These are phyloP conservation scores for Lasiosphaeria miniovina DNA, from an alignment of 495 filamentous ascomycete genomes.

Conservation along the genomic window DNA sequence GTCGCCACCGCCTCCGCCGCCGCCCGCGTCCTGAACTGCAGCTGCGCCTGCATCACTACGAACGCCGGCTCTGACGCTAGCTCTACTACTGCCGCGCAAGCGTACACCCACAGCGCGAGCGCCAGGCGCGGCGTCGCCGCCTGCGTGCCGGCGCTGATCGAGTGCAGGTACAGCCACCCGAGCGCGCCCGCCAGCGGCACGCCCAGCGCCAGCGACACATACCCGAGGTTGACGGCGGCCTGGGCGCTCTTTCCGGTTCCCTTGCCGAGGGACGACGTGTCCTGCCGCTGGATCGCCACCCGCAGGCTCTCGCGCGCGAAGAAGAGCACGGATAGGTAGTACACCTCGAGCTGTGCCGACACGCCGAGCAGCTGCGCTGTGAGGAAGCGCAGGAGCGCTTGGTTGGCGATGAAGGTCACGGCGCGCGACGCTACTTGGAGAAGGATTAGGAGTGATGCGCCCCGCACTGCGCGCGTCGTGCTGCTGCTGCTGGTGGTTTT, in stretches of 20 bases:
- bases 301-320: slow-evolving; percentile 88
- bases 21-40: slow-evolving; percentile 76
- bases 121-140: slow-evolving; percentile 58
- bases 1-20: slow-evolving; percentile 76
- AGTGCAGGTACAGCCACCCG: slow-evolving; percentile 61
- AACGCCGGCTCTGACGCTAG: slow-evolving; percentile 83
- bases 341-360: slow-evolving; percentile 86
- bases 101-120: slow-evolving; percentile 64
- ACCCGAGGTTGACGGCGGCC: slow-evolving; percentile 82
- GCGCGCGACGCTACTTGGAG: slow-evolving; percentile 80
- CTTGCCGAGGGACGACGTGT: slow-evolving; percentile 18
- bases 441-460: slow-evolving; percentile 80
- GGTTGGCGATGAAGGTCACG: slow-evolving; percentile 87
- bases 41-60: slow-evolving; percentile 72
- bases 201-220: slow-evolving; percentile 70
- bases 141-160: slow-evolving; percentile 52
- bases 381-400: slow-evolving; percentile 79
- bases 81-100: slow-evolving; percentile 73
- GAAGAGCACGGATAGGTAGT: slow-evolving; percentile 80
- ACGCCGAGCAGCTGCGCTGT: slow-evolving; percentile 80
- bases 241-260: slow-evolving; percentile 41
- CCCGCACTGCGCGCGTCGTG: slow-evolving; percentile 40
- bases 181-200: slow-evolving; percentile 59
- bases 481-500: background rate
- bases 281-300: slow-evolving; percentile 79